These are phyloP conservation scores for Debaryomyces sp. DNA, from an alignment of 1,139 yeast species.

Conservation along the genomic window DNA sequence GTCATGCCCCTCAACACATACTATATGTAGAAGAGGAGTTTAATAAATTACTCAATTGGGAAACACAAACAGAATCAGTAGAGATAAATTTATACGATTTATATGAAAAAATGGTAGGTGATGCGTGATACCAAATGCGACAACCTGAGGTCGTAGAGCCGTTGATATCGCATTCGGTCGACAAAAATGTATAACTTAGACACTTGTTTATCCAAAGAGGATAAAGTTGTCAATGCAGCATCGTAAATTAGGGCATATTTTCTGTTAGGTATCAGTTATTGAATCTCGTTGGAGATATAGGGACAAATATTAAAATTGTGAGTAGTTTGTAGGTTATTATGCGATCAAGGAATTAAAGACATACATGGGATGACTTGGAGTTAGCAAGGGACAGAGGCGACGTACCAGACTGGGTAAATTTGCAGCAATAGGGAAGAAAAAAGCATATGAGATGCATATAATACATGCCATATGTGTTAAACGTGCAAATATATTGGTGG, in stretches of 20 bases:
- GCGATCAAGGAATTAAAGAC: no score
- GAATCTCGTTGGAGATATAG: neutral
- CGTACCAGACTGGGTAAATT: neutral
- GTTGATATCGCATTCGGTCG: neutral
- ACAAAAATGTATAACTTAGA: neutral
- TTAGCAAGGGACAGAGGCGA: no score
- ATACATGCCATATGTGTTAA: neutral
- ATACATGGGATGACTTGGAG: neutral
- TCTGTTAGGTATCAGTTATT: neutral
- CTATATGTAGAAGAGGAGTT: slow-evolving; percentile 5
- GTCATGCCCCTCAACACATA: slow-evolving; percentile 7
- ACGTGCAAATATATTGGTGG: neutral
- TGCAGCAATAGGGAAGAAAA: neutral
- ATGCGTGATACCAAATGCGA: neutral
- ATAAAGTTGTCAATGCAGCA: neutral
- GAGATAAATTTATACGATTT: neutral
- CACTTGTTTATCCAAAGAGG: neutral
- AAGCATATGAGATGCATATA: neutral
- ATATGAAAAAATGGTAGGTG: neutral
- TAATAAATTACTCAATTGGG: slow-evolving; percentile 1
- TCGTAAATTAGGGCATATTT: neutral
- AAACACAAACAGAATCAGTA: neutral
- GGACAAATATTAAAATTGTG: no score
- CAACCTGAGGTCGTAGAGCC: neutral
- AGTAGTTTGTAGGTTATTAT: neutral